These are phyloP conservation scores for Yamadazyma diospyri DNA, from an alignment of 1,139 yeast species.

Conservation along the genomic window DNA sequence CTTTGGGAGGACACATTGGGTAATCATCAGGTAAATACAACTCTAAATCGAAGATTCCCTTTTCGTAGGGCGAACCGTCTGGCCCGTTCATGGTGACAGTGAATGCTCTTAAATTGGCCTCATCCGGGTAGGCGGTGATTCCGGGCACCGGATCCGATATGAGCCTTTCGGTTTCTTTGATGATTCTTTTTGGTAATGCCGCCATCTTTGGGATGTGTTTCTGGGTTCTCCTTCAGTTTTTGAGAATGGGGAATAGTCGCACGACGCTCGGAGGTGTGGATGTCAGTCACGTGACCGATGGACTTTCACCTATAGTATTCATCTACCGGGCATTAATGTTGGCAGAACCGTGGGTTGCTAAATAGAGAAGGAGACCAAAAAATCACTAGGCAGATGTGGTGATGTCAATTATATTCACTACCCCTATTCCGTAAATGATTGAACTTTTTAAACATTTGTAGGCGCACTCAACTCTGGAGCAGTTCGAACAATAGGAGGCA, in stretches of 20 bases:
- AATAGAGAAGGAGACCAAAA: no score
- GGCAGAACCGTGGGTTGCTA: no score
- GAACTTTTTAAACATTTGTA: no score
- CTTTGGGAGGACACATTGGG: slow-evolving; percentile 93
- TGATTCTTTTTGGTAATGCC: slow-evolving; percentile 80
- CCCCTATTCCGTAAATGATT: no score
- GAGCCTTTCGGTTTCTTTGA: slow-evolving; percentile 89
- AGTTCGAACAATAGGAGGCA: no score
- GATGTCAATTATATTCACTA: no score
- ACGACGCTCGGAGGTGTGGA: background rate
- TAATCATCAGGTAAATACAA: slow-evolving; percentile 84
- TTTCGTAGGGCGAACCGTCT: slow-evolving; percentile 75
- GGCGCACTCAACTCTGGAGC: no score
- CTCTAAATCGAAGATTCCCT: slow-evolving; percentile 73
- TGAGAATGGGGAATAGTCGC: slow-evolving; percentile 2
- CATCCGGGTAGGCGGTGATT: slow-evolving; percentile 87
- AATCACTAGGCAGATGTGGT: no score
- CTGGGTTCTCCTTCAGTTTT: background rate
- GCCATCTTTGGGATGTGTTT: slow-evolving; percentile 33
- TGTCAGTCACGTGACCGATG: background rate
- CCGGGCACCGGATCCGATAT: slow-evolving; percentile 97
- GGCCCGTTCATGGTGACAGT: slow-evolving; percentile 89
- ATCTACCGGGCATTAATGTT: no score
- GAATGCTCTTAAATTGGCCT: slow-evolving; percentile 87
- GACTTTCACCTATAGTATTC: background rate